Evolutionary conservation across 2,329 filamentous ascomycete genomes (phyloP).

Genomic region (Claviceps purpurea): DNA sequence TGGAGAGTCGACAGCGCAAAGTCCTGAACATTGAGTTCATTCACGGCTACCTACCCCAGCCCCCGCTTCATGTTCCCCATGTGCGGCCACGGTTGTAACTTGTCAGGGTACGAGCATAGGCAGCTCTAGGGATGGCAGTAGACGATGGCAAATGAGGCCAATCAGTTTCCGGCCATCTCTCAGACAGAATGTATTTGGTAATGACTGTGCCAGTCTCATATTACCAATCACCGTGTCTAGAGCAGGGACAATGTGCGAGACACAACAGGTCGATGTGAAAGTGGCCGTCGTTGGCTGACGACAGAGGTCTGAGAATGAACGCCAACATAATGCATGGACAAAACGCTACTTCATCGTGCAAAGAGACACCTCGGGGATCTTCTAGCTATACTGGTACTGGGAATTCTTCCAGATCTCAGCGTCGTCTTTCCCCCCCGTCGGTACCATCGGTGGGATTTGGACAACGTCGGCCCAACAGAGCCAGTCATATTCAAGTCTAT

Average conservation of each 20-base stretch:
- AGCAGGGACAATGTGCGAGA: slow-evolving; percentile 37
- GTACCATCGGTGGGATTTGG: slow-evolving; percentile 41
- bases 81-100: slow-evolving; percentile 47
- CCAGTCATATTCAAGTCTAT: slow-evolving; percentile 26
- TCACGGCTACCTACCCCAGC: slow-evolving; percentile 53
- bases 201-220: slow-evolving; percentile 40
- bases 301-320: too few species aligned
- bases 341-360: too few species aligned
- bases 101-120: slow-evolving; percentile 14
- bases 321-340: too few species aligned
- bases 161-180: slow-evolving; percentile 49
- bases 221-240: slow-evolving; percentile 53
- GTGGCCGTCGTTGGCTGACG: too few species aligned
- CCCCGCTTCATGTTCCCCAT: too few species aligned
- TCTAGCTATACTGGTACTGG: too few species aligned
- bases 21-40: slow-evolving; percentile 68
- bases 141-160: slow-evolving; percentile 32
- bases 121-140: slow-evolving; percentile 35
- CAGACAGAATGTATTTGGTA: slow-evolving; percentile 30
- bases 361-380: too few species aligned
- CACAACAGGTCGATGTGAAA: slow-evolving; percentile 43
- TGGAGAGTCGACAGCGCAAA: slow-evolving; percentile 75
- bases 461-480: slow-evolving; percentile 55
- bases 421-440: slow-evolving; percentile 12
- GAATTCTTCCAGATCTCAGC: slow-evolving; percentile 7